Conservation (phyloP, 1,139 yeast genomes). For the Pichia sp. region DNA sequence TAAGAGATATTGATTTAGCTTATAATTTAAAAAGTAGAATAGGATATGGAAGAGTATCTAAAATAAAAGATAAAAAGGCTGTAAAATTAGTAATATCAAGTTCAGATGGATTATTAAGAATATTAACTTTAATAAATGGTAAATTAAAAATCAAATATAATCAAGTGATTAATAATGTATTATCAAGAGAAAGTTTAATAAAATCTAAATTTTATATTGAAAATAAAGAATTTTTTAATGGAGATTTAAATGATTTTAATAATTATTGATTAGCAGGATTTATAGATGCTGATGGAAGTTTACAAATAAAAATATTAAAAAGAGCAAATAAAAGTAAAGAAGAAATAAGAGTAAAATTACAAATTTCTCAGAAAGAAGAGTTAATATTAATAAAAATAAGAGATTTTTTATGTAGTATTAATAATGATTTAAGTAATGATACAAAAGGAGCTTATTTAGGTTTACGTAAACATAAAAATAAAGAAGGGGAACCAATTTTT, state of each 20-base stretch:
- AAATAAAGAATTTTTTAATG: conserved; percentile 2
- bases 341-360: neutral
- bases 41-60: neutral
- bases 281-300: conserved; percentile 5
- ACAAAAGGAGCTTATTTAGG: neutral
- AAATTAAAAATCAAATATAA: conserved; percentile 5
- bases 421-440: neutral
- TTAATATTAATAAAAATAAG: conserved; percentile 2
- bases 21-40: conserved; percentile 2
- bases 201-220: neutral
- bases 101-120: conserved; percentile 1
- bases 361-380: conserved; percentile 2
- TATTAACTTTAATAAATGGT: conserved; percentile 4
- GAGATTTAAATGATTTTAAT: conserved; percentile 4
- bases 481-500: neutral
- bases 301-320: neutral
- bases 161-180: conserved; percentile 1
- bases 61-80: neutral
- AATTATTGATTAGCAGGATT: conserved; percentile 12
- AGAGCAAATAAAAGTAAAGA: no score
- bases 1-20: conserved; percentile 2
- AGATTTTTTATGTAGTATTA: neutral
- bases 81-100: conserved; percentile 4
- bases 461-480: neutral
- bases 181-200: conserved; percentile 1